A percentile compares a stretch with the other conserved stretches of the same genome.
Evolutionary conservation across 2,329 filamentous ascomycete species (phyloP).

Genomic region (Pestalotiopsis sp.): DNA sequence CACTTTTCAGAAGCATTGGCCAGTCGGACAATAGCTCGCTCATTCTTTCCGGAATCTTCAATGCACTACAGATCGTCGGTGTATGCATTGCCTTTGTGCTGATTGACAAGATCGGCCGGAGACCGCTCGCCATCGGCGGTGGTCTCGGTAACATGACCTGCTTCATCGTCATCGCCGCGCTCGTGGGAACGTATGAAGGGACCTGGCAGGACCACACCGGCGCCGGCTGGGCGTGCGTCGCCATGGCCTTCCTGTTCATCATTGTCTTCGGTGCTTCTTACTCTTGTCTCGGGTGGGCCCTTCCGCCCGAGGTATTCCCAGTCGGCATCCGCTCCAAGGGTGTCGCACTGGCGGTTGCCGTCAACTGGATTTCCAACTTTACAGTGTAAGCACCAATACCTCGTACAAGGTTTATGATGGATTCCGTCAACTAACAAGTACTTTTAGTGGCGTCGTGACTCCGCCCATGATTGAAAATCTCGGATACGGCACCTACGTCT

Average conservation of each 20-base stretch:
- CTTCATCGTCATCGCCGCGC: slow-evolving; percentile 53
- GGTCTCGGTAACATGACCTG: slow-evolving; percentile 50
- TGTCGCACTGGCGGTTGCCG: slow-evolving; percentile 32
- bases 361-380: slow-evolving; percentile 37
- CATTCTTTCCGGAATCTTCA: slow-evolving; percentile 42
- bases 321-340: slow-evolving; percentile 37
- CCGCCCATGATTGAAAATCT: slow-evolving; percentile 55
- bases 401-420: background rate
- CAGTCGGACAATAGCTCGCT: slow-evolving; percentile 35
- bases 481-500: slow-evolving; percentile 49
- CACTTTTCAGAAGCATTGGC: slow-evolving; percentile 41
- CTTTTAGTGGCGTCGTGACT: slow-evolving; percentile 47
- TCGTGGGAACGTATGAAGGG: slow-evolving; percentile 49
- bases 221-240: slow-evolving; percentile 58
- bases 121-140: slow-evolving; percentile 44
- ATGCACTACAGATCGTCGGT: slow-evolving; percentile 46
- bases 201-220: slow-evolving; percentile 47
- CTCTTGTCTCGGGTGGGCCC: slow-evolving; percentile 35
- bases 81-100: slow-evolving; percentile 48
- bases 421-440: background rate
- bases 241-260: slow-evolving; percentile 31
- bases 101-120: slow-evolving; percentile 48
- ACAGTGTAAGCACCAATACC: slow-evolving; percentile 18
- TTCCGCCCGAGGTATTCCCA: slow-evolving; percentile 38
- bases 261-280: slow-evolving; percentile 34